Conservation (phyloP, 179 eudicot species). For the Amaranthus tricolor region DNA sequence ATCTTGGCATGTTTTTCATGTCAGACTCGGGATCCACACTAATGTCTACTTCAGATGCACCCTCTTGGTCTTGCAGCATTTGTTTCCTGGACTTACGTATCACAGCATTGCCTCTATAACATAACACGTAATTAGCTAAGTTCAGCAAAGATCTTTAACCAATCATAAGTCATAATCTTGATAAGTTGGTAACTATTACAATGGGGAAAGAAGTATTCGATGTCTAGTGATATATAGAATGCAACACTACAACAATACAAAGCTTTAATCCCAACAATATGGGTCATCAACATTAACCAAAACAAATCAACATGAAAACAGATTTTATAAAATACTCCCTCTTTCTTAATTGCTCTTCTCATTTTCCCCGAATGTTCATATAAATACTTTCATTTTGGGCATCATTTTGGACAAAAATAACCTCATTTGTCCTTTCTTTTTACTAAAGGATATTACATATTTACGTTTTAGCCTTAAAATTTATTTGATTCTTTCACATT, state of each 20-base stretch:
- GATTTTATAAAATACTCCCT: too few relatives aligned
- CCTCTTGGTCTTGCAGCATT: conserved; percentile 40
- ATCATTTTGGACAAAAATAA: too few relatives aligned
- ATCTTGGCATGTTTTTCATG: conserved; percentile 27
- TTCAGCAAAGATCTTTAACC: neutral
- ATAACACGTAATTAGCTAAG: neutral
- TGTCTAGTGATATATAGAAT: neutral
- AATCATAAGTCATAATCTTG: neutral
- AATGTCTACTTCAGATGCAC: conserved; percentile 39
- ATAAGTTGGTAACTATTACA: neutral
- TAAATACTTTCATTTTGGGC: too few relatives aligned
- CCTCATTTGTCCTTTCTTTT: too few relatives aligned
- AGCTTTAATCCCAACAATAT: too few relatives aligned
- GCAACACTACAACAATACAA: neutral
- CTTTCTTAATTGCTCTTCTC: too few relatives aligned
- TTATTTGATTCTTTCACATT: too few relatives aligned
- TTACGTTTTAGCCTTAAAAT: too few relatives aligned
- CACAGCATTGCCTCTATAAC: conserved; percentile 72
- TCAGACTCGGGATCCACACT: conserved; percentile 32
- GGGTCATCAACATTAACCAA: too few relatives aligned
- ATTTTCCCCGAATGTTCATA: too few relatives aligned
- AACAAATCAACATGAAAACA: too few relatives aligned
- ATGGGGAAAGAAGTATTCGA: neutral
- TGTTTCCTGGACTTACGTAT: conserved; percentile 67
- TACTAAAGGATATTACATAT: too few relatives aligned